phyloP scores from a whole-genome alignment of 805 yeast species.

The Metschnikowia borealis region DNA sequence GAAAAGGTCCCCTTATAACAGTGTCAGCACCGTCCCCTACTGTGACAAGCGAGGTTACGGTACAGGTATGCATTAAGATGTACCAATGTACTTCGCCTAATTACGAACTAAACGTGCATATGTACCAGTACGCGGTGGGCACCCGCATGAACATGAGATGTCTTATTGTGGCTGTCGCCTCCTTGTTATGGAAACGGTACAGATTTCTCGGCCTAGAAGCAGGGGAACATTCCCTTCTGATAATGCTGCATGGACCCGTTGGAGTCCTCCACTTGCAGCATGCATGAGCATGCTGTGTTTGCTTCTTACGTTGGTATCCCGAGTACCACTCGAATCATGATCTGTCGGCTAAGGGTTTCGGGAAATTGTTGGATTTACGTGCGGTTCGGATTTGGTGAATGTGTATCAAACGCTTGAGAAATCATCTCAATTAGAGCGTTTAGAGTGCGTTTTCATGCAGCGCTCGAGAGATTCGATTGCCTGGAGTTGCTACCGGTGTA shows the following conservation, averaged over 20 bases:
- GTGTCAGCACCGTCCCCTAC: neutral
- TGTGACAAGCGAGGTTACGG: slow-evolving; percentile 1
- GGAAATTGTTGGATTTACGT: neutral
- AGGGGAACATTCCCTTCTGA: neutral
- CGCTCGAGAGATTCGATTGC: neutral
- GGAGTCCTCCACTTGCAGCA: neutral
- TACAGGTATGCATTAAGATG: slow-evolving; percentile 4
- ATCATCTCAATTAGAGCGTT: neutral
- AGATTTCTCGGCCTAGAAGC: slow-evolving; percentile 2
- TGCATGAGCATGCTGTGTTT: neutral
- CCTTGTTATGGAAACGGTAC: neutral
- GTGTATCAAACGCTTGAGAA: neutral
- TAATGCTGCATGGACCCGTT: slow-evolving; percentile 2
- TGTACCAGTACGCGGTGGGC: neutral
- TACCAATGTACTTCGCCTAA: neutral
- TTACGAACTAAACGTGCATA: slow-evolving; percentile 5
- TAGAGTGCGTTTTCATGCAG: neutral
- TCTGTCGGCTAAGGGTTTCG: no score
- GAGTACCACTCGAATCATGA: neutral
- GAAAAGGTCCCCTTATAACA: neutral
- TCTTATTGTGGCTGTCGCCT: neutral
- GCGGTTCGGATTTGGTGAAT: neutral
- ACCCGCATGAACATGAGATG: neutral
- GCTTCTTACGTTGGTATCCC: neutral
- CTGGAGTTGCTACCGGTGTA: no score